Percentiles rank a stretch among this genome's conserved stretches.
Conservation (phyloP, 2,329 filamentous ascomycete genomes). For the Parafenestella ontariensis region DNA sequence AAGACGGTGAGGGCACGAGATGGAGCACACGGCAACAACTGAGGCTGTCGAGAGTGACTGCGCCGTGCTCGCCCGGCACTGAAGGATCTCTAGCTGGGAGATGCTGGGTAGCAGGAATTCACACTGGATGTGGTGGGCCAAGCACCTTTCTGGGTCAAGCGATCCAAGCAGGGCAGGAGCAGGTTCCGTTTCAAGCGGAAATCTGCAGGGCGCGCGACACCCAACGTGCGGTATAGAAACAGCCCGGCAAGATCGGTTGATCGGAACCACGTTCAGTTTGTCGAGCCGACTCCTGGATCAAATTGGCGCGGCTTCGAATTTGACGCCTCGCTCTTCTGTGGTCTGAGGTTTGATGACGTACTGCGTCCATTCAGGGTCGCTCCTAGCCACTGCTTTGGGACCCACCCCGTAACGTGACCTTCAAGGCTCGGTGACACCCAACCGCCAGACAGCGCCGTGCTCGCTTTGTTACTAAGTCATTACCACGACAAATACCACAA, state of each 20-base stretch:
- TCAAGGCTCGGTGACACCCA: not conserved
- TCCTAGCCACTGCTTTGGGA: not conserved
- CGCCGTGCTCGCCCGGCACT: not conserved
- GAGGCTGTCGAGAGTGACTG: constrained; percentile 1
- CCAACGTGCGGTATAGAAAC: not conserved
- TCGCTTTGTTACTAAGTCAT: not conserved
- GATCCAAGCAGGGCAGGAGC: not conserved
- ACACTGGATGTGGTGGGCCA: not conserved
- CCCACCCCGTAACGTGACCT: not conserved
- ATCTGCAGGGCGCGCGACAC: not conserved
- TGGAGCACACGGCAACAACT: not conserved
- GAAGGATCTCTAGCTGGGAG: not conserved
- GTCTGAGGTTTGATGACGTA: not conserved
- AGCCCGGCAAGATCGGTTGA: not conserved
- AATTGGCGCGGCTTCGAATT: not conserved
- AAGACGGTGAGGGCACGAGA: constrained; percentile 9
- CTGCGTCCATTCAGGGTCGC: not conserved
- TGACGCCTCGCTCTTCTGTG: not conserved
- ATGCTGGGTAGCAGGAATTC: not conserved
- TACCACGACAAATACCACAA: not conserved
- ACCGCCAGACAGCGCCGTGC: not conserved
- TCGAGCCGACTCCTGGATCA: not conserved
- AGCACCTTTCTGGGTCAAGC: not conserved
- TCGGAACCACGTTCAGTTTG: not conserved
- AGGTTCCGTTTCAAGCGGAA: not conserved